A percentile compares a stretch with the other conserved stretches of the same genome.
Conservation (phyloP, 1,284 basidiomycete species). For the Ceratorhiza oryzae-sativae region DNA sequence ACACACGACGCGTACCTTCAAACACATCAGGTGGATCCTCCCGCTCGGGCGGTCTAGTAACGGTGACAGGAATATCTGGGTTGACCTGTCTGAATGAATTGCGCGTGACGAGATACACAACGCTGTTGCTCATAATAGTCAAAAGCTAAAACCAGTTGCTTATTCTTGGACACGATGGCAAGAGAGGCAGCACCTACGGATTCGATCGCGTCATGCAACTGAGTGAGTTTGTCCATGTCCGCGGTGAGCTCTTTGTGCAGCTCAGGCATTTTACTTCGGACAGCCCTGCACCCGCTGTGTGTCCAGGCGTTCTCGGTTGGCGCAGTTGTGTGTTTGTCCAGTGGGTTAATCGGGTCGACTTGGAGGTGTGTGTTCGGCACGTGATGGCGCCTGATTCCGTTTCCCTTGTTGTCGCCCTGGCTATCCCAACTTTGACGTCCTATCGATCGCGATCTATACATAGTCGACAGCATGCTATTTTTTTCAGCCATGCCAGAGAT, state of each 20-base stretch:
- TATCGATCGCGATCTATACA: too few relatives aligned
- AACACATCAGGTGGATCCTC: constrained; percentile 72
- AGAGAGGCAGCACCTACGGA: constrained; percentile 57
- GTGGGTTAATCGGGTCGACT: not conserved
- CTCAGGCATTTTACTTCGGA: constrained; percentile 35
- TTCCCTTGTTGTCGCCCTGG: too few relatives aligned
- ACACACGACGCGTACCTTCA: constrained; percentile 57
- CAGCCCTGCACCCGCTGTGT: constrained; percentile 7
- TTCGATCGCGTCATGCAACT: constrained; percentile 87
- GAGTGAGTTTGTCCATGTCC: constrained; percentile 83
- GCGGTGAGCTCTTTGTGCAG: constrained; percentile 41
- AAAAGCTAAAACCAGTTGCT: constrained; percentile 61
- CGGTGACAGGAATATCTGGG: constrained; percentile 74
- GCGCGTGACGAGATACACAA: constrained; percentile 75
- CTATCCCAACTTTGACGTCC: too few relatives aligned
- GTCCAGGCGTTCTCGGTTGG: not conserved
- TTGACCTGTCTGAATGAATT: constrained; percentile 77
- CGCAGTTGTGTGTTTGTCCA: not conserved
- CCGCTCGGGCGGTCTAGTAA: constrained; percentile 71
- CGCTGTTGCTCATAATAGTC: constrained; percentile 79
- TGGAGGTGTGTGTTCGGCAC: not conserved
- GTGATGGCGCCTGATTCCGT: not conserved
- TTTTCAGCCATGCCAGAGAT: not conserved
- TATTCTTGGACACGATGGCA: not conserved
- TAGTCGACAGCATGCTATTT: not conserved